These are phyloP conservation scores for Syzygium malaccense DNA, from an alignment of 441 rosid genomes.

Conservation along the genomic window DNA sequence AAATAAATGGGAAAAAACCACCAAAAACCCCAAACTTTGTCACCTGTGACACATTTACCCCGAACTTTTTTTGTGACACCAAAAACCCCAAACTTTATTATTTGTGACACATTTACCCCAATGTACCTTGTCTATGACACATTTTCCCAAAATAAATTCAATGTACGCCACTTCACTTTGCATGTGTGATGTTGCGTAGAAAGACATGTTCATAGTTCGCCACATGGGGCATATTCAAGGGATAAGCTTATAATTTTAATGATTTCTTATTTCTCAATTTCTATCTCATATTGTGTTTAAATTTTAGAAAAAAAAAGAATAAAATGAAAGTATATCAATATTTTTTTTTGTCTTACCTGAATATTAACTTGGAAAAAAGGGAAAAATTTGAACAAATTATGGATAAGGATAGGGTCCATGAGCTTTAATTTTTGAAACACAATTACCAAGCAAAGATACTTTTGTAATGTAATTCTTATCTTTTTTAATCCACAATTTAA, in stretches of 20 bases:
- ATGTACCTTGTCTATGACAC: no score
- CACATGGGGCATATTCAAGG: neutral
- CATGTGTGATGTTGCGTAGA: fast-evolving
- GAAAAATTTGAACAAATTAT: neutral
- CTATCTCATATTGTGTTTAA: neutral
- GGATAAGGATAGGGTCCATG: neutral
- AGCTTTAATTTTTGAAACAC: neutral
- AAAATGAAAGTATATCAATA: neutral
- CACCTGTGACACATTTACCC: no score
- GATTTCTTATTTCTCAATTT: neutral
- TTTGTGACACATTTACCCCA: no score
- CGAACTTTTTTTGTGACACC: no score
- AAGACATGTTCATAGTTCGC: neutral
- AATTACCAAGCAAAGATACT: neutral
- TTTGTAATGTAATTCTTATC: neutral
- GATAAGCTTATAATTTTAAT: neutral
- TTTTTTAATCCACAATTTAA: neutral
- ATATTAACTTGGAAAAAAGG: neutral
- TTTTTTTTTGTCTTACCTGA: neutral
- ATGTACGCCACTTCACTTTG: neutral
- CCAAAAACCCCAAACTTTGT: no score
- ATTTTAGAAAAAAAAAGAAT: no score
- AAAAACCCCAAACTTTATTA: no score
- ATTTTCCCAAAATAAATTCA: no score
- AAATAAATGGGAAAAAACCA: no score